Conservation (phyloP, 1,284 basidiomycete genomes). For the Apiotrichum gamsii region DNA sequence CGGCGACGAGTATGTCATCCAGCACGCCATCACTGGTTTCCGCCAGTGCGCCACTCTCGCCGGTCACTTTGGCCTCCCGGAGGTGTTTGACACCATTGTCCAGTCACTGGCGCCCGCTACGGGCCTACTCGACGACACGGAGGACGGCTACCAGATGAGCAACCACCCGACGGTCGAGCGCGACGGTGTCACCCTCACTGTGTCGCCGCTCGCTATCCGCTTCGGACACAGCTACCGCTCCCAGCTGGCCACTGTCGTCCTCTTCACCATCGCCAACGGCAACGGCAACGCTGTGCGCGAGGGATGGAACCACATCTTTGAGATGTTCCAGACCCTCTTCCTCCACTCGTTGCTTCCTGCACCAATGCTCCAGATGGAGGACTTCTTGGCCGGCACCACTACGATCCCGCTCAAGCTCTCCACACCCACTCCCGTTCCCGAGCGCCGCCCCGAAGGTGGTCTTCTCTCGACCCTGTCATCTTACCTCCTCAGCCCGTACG, state of each 20-base stretch:
- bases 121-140: conserved; percentile 66
- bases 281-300: conserved; percentile 91
- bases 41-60: conserved; percentile 93
- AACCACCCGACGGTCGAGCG: conserved; percentile 87
- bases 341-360: conserved; percentile 82
- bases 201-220: conserved; percentile 84
- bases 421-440: conserved; percentile 57
- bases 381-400: conserved; percentile 82
- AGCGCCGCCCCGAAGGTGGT: conserved; percentile 73
- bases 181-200: conserved; percentile 81
- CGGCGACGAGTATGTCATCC: conserved; percentile 93
- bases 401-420: conserved; percentile 79
- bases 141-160: conserved; percentile 61
- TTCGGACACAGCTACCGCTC: conserved; percentile 95
- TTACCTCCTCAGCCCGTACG: conserved; percentile 93
- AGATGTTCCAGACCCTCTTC: conserved; percentile 96
- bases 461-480: conserved; percentile 90
- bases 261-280: conserved; percentile 97
- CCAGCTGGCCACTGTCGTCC: conserved; percentile 90
- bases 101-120: conserved; percentile 84
- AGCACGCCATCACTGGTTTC: conserved; percentile 90
- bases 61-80: conserved; percentile 77
- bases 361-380: conserved; percentile 90
- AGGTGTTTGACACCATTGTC: conserved; percentile 96
- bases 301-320: conserved; percentile 94